Conservation (phyloP, 805 yeast species). For the Saccharomycopsis fermentans region DNA sequence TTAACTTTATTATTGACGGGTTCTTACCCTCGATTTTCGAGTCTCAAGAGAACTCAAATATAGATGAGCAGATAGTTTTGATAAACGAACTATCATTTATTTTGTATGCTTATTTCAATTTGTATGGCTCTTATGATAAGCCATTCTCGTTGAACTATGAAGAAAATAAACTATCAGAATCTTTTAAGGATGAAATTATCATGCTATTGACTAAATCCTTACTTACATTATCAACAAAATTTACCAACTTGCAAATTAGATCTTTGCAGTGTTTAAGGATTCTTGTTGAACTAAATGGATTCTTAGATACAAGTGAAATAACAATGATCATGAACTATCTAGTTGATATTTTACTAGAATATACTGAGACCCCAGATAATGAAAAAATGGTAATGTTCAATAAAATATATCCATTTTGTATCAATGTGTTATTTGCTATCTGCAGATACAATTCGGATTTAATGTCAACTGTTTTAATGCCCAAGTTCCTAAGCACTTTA, state of each 20-base stretch:
- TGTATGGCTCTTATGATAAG: constrained; percentile 26
- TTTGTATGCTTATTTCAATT: constrained; percentile 36
- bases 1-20: constrained; percentile 36
- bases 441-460: constrained; percentile 8
- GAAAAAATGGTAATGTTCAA: constrained; percentile 2
- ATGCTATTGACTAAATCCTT: constrained; percentile 60
- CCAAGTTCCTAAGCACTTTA: constrained; percentile 11
- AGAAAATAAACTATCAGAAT: constrained; percentile 29
- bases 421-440: constrained; percentile 3
- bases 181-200: constrained; percentile 56
- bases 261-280: constrained; percentile 57
- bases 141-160: background rate
- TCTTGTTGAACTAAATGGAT: constrained; percentile 39
- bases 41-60: constrained; percentile 20
- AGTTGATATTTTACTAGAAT: constrained; percentile 48
- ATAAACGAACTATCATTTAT: constrained; percentile 54
- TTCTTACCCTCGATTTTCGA: background rate
- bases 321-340: constrained; percentile 55
- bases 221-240: constrained; percentile 55
- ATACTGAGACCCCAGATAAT: constrained; percentile 15
- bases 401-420: constrained; percentile 8
- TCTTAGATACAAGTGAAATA: constrained; percentile 44
- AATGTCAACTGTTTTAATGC: constrained; percentile 11
- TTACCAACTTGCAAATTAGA: constrained; percentile 57
- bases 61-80: constrained; percentile 48